Evolutionary conservation across 2,329 filamentous ascomycete species (phyloP).

Genomic region (Mycosphaerella sp.): DNA sequence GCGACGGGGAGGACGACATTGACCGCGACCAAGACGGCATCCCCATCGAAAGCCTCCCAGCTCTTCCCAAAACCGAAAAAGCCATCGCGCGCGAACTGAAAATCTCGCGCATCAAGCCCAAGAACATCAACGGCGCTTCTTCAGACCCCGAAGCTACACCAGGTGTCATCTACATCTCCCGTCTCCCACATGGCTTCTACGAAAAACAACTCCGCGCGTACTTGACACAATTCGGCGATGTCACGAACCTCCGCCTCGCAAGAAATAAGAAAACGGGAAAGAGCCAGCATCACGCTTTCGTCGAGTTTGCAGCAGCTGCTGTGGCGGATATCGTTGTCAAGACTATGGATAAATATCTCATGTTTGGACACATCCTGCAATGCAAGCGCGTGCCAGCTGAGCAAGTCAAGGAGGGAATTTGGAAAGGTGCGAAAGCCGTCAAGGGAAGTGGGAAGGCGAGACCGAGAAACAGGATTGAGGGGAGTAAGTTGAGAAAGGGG

Average conservation of each 20-base stretch:
- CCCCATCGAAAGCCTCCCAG: slow-evolving; percentile 35
- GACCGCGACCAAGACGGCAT: slow-evolving; percentile 37
- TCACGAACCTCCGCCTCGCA: slow-evolving; percentile 72
- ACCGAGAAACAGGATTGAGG: slow-evolving; percentile 81
- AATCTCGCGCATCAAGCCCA: slow-evolving; percentile 38
- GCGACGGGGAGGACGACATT: slow-evolving; percentile 35
- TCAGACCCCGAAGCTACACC: slow-evolving; percentile 49
- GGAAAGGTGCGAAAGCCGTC: slow-evolving; percentile 57
- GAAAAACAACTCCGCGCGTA: slow-evolving; percentile 92
- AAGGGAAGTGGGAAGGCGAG: slow-evolving; percentile 77
- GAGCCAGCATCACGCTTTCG: slow-evolving; percentile 90
- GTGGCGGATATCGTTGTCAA: slow-evolving; percentile 88
- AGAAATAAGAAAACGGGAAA: slow-evolving; percentile 87
- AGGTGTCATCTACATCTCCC: slow-evolving; percentile 83
- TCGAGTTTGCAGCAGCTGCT: slow-evolving; percentile 72
- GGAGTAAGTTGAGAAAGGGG: slow-evolving; percentile 65
- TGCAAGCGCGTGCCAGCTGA: slow-evolving; percentile 72
- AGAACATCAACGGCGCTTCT: slow-evolving; percentile 39
- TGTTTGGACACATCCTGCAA: slow-evolving; percentile 91
- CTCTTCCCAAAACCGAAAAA: slow-evolving; percentile 30
- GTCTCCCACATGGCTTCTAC: slow-evolving; percentile 93
- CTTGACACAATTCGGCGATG: slow-evolving; percentile 85
- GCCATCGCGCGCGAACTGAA: slow-evolving; percentile 12
- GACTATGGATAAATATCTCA: slow-evolving; percentile 96
- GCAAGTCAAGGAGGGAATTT: slow-evolving; percentile 72